Conservation (phyloP, 805 yeast species). For the Lachancea fermentati region DNA sequence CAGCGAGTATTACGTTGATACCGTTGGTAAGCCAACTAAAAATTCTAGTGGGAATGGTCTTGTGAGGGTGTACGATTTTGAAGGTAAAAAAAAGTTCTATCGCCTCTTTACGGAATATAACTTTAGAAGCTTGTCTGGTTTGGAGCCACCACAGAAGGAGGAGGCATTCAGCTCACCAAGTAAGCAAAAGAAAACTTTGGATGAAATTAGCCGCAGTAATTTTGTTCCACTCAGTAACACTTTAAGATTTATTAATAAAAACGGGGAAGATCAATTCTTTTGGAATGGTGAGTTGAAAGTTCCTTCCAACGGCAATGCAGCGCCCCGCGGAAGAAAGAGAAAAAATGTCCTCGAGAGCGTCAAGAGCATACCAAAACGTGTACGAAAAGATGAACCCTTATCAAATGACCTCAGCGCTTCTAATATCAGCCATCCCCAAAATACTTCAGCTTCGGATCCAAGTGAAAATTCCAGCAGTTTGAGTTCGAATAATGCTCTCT, state of each 20-base stretch:
- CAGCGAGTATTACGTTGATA: slow-evolving; percentile 44
- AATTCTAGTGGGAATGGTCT: slow-evolving; percentile 35
- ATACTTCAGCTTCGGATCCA: no score
- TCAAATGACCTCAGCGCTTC: no score
- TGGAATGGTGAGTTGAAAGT: slow-evolving; percentile 31
- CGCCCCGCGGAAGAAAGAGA: slow-evolving; percentile 13
- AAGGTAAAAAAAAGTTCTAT: slow-evolving; percentile 68
- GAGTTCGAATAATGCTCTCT: slow-evolving; percentile 2
- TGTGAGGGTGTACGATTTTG: slow-evolving; percentile 61
- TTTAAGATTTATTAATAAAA: slow-evolving; percentile 20
- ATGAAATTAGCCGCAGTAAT: slow-evolving; percentile 19
- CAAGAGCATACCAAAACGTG: no score
- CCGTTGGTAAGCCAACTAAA: slow-evolving; percentile 31
- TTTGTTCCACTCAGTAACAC: slow-evolving; percentile 27
- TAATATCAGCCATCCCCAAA: no score
- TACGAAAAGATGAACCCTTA: no score
- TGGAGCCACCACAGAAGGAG: background rate
- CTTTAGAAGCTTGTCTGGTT: slow-evolving; percentile 26
- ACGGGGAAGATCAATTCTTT: slow-evolving; percentile 22
- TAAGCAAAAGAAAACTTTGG: slow-evolving; percentile 13
- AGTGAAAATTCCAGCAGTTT: no score
- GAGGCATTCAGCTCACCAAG: background rate
- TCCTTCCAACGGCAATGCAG: slow-evolving; percentile 12
- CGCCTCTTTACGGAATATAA: slow-evolving; percentile 50
- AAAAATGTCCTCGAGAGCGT: background rate